phyloP scores from a whole-genome alignment of 1,284 basidiomycete species.

The Lignosus rhinocerotis region DNA sequence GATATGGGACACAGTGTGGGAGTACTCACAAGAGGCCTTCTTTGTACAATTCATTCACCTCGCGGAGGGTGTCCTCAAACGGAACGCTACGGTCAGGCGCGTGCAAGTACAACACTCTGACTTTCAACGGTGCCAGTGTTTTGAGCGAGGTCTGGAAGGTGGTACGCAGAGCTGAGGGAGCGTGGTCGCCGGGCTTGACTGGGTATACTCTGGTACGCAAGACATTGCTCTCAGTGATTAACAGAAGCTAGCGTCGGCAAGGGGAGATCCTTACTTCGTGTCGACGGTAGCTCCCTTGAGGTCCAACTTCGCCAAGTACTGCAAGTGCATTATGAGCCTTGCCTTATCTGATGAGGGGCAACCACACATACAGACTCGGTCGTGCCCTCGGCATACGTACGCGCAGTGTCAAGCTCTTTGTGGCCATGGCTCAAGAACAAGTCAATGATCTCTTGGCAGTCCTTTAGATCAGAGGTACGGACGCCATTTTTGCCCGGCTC shows the following conservation, averaged over 20 bases:
- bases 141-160: slow-evolving; percentile 42
- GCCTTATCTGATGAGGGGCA: neutral
- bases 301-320: slow-evolving; percentile 47
- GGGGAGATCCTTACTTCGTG: slow-evolving; percentile 42
- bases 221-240: neutral
- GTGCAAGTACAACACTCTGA: slow-evolving; percentile 48
- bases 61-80: slow-evolving; percentile 46
- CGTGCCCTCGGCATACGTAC: slow-evolving; percentile 50
- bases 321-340: neutral
- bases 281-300: slow-evolving; percentile 46
- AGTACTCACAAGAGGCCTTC: slow-evolving; percentile 45
- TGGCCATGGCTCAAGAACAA: slow-evolving; percentile 45
- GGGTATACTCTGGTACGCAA: slow-evolving; percentile 42
- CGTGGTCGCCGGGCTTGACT: slow-evolving; percentile 40
- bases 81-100: slow-evolving; percentile 49
- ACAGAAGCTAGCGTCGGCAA: neutral
- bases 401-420: slow-evolving; percentile 50
- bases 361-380: slow-evolving; percentile 43
- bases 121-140: slow-evolving; percentile 38
- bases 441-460: slow-evolving; percentile 49
- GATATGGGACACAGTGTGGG: neutral
- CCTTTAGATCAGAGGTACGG: slow-evolving; percentile 38
- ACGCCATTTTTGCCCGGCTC: slow-evolving; percentile 44
- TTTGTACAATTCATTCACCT: slow-evolving; percentile 44
- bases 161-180: slow-evolving; percentile 36